These are phyloP conservation scores for Tolypocladium nubicola DNA, from an alignment of 2,329 filamentous ascomycete genomes.

Conservation along the genomic window DNA sequence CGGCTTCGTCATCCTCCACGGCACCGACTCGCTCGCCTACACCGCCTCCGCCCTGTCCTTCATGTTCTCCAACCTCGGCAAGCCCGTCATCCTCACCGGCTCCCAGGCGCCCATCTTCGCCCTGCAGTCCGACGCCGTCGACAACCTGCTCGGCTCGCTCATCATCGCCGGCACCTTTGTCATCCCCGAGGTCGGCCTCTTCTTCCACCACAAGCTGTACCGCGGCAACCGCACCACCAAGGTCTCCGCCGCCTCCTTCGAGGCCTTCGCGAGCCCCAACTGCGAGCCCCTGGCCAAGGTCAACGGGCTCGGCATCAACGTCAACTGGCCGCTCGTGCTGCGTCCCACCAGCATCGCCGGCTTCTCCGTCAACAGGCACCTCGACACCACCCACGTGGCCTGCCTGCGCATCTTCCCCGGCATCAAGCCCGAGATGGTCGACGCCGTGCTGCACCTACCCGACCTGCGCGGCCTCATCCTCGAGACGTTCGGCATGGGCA, in stretches of 20 bases:
- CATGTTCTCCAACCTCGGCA: constrained; percentile 84
- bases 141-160: constrained; percentile 79
- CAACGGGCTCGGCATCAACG: constrained; percentile 68
- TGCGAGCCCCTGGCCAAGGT: constrained; percentile 71
- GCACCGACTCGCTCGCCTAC: constrained; percentile 83
- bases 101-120: constrained; percentile 81
- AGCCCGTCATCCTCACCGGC: constrained; percentile 80
- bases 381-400: constrained; percentile 82
- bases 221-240: constrained; percentile 84
- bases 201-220: constrained; percentile 87
- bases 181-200: constrained; percentile 86
- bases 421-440: constrained; percentile 88
- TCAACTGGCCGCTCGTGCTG: constrained; percentile 69
- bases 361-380: constrained; percentile 62
- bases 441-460: constrained; percentile 68
- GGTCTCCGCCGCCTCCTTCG: constrained; percentile 74
- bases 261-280: constrained; percentile 85
- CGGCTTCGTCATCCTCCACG: constrained; percentile 83
- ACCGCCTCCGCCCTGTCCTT: constrained; percentile 85
- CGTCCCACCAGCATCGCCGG: constrained; percentile 64
- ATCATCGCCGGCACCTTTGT: constrained; percentile 88
- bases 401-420: constrained; percentile 86
- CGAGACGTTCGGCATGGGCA: constrained; percentile 89
- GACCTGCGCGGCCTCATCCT: constrained; percentile 72
- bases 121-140: constrained; percentile 81